phyloP scores from a whole-genome alignment of 495 filamentous ascomycete genomes.

The Neurospora pannonica region DNA sequence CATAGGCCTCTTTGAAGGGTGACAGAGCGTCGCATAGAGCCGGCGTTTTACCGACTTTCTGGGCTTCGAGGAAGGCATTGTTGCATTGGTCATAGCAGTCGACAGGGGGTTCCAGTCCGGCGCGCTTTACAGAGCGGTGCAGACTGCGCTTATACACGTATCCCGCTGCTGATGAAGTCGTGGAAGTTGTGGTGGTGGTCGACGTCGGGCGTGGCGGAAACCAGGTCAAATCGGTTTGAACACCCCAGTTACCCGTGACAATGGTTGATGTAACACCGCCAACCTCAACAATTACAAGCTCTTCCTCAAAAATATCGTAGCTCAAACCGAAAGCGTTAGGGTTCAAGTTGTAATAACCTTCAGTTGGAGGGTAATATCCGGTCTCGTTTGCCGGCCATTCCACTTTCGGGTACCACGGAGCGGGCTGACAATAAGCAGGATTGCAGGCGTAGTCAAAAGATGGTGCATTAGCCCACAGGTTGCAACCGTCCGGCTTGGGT shows the following conservation, averaged over 20 bases:
- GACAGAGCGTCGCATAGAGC: constrained; percentile 27
- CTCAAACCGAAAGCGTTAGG: constrained; percentile 53
- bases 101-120: too few relatives aligned
- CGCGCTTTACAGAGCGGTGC: too few relatives aligned
- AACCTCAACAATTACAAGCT: constrained; percentile 12
- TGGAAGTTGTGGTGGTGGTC: constrained; percentile 7
- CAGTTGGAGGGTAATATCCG: constrained; percentile 40
- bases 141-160: not conserved
- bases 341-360: constrained; percentile 55
- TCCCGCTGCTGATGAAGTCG: not conserved
- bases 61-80: constrained; percentile 36
- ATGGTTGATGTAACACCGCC: constrained; percentile 21
- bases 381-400: constrained; percentile 18
- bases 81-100: constrained; percentile 41
- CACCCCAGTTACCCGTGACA: constrained; percentile 36
- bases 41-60: constrained; percentile 35
- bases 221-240: constrained; percentile 33
- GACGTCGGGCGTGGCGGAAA: constrained; percentile 12
- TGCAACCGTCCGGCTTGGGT: constrained; percentile 40
- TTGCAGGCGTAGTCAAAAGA: too few relatives aligned
- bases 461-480: constrained; percentile 30
- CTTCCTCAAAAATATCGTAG: constrained; percentile 47
- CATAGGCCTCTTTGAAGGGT: not conserved
- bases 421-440: too few relatives aligned
- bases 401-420: too few relatives aligned